Percentiles rank a stretch among this genome's conserved stretches.
These are phyloP conservation scores for Eucalyptus urophylla DNA, from an alignment of 345 rosid genomes.

Conservation along the genomic window DNA sequence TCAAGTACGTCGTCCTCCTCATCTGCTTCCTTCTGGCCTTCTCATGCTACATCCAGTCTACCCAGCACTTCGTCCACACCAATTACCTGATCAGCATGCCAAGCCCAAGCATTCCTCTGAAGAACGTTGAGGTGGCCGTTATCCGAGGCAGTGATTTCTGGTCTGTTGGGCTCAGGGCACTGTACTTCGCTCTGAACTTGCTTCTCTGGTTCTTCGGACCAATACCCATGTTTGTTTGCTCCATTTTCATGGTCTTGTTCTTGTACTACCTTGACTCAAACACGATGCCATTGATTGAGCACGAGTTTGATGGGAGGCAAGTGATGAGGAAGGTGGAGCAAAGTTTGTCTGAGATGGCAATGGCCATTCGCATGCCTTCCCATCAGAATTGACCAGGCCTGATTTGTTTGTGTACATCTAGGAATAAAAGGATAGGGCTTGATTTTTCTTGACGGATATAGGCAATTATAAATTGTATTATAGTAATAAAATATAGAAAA, in stretches of 20 bases:
- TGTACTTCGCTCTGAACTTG: conserved; percentile 54
- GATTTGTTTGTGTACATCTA: no score
- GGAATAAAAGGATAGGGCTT: no score
- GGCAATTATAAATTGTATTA: no score
- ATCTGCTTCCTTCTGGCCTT: conserved; percentile 54
- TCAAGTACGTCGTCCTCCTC: conserved; percentile 56
- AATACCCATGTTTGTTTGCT: conserved; percentile 56
- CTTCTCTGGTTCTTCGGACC: conserved; percentile 81
- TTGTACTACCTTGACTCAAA: conserved; percentile 44
- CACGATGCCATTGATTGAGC: conserved; percentile 15
- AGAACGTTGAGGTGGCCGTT: conserved; percentile 20
- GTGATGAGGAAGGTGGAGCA: no score
- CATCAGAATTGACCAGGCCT: no score
- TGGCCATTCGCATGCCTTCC: no score
- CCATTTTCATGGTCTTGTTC: conserved; percentile 29
- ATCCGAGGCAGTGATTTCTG: conserved; percentile 67
- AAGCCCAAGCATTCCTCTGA: conserved; percentile 17
- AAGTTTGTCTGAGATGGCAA: no score
- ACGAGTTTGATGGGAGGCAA: no score
- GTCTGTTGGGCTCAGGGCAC: conserved; percentile 58
- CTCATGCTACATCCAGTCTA: conserved; percentile 57
- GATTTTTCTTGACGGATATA: no score
- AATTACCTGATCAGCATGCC: conserved; percentile 58
- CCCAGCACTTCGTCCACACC: conserved; percentile 47
- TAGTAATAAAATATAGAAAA: no score